phyloP scores from a whole-genome alignment of 108 stramenopile genomes.

The Cyclotella atomus region DNA sequence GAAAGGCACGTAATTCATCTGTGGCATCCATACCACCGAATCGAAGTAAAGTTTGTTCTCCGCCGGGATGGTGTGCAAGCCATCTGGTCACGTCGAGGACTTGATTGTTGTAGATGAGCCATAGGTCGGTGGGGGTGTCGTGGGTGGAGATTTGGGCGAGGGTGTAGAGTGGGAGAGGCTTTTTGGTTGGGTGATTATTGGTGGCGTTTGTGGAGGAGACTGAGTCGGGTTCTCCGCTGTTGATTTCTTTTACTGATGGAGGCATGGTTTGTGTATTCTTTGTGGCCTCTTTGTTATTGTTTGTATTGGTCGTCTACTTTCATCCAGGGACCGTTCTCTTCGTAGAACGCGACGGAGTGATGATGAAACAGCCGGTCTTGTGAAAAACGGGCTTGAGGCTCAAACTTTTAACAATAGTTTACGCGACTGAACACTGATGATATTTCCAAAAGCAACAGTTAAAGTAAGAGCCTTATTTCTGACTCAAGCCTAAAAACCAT shows the following conservation, averaged over 20 bases:
- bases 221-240: background rate
- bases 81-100: conserved; percentile 80
- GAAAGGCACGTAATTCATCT: conserved; percentile 72
- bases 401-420: too few relatives aligned
- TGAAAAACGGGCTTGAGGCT: too few relatives aligned
- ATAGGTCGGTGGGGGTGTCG: conserved; percentile 45
- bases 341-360: too few relatives aligned
- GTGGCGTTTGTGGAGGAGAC: background rate
- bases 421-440: too few relatives aligned
- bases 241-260: conserved; percentile 6
- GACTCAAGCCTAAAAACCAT: too few relatives aligned
- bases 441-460: too few relatives aligned
- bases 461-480: too few relatives aligned
- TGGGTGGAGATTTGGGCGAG: conserved; percentile 49
- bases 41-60: conserved; percentile 64
- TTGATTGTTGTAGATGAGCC: conserved; percentile 61
- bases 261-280: background rate
- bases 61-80: conserved; percentile 72
- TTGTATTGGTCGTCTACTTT: too few relatives aligned
- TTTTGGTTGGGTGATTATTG: background rate
- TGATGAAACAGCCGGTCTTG: too few relatives aligned
- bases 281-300: too few relatives aligned
- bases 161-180: conserved; percentile 28
- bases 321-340: too few relatives aligned
- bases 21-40: conserved; percentile 80